Base-by-base conservation (phyloP, 345 rosid species). In the Brassica nigra region DNA sequence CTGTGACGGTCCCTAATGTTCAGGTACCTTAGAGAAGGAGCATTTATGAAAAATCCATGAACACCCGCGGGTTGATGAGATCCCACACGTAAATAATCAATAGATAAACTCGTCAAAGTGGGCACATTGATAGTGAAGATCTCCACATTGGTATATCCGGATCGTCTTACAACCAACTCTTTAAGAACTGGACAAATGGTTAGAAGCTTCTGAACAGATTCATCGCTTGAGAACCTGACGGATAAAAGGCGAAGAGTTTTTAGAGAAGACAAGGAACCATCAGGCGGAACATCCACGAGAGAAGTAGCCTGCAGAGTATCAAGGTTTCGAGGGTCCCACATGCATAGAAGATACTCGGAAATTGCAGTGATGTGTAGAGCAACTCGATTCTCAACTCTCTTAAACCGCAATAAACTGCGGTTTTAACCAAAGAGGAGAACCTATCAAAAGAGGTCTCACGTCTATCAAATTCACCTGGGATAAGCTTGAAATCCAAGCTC, bases 131-230 rank as follows among this genome's bases (percentile, higher is more conserved):
- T 66, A n/a, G 11, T 75, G 54, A 20, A 75, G 3, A 55, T 34
- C 55, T 9, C n/a, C 6, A 75, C 78, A 66, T 4, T 23, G 55
- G 34, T 5, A 54, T 20, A 12, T 5, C 36, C 1, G 37, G 63
- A 59, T 59, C 63, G 6, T 23, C 33, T 23, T 27, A 59, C 33
- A 23, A 59, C 64, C 64, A 59, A 27, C 29, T 59, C 64, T 59
- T 27, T 7, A 27, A 59, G 64, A 59, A 59, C 64, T 1, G 64
- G 54, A n/a, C 78, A 74, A 47, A 6, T 65, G 64, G 63, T 18
- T 65, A 74, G 23, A 52, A 74, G 54, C 54, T 3, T 65, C 8
- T 52, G 11, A 15, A 65, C 78, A 65, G 77, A 74, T 30, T 74
- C 20, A 14, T 74, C 70, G 0, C 77, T 0, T 31, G 70, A 74